Base-by-base conservation (phyloP, 2,329 filamentous ascomycete genomes). In the Ophiostoma ips region DNA sequence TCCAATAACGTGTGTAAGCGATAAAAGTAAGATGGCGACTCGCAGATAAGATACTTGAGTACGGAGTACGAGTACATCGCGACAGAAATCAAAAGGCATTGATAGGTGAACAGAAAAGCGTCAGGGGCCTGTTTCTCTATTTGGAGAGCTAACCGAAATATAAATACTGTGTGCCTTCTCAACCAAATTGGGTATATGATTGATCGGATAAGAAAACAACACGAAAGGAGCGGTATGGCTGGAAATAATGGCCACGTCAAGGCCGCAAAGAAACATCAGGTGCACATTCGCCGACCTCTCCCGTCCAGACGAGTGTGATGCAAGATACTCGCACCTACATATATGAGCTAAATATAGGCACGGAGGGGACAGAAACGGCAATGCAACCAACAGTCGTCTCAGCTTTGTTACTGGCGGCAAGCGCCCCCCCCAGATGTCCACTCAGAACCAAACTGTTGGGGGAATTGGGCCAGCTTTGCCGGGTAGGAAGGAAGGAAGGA, bases 371-470 rank as follows among this genome's bases (percentile, higher is more conserved):
- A 28, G 19, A 28, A 41, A 13, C 24, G 24, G 16, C 40, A 15
- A 30, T 43, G 40, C 38, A 41, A 28, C 38, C 21, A n/a, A 11
- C 19, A 24, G 38, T 24, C 38, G 38, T 15, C 38, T 21, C 38
- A 37, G 35, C n/a, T 21, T 41, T 41, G 38, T 13, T 21, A 28
- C 19, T 30, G 38, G 24, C 40, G 24, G 40, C 40, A 43, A 43
- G 21, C 24, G 40, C 40, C 21, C 40, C 40, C 40, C 21, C 40
- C 40, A 24, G 30, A 43, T 31, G 40, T 16, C 24, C 40, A 43
- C 40, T 18, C 40, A 43, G 40, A 43, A 43, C 40, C 40, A 43
- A 43, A 43, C 40, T 43, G 40, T 30, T 30, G 40, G 40, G 24
- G 40, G 40, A 5, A 7, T 30, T 43, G 40, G 38, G 40, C 30